Evolutionary conservation across 345 rosid species (phyloP).

Genomic region (Aquilaria malaccensis): DNA sequence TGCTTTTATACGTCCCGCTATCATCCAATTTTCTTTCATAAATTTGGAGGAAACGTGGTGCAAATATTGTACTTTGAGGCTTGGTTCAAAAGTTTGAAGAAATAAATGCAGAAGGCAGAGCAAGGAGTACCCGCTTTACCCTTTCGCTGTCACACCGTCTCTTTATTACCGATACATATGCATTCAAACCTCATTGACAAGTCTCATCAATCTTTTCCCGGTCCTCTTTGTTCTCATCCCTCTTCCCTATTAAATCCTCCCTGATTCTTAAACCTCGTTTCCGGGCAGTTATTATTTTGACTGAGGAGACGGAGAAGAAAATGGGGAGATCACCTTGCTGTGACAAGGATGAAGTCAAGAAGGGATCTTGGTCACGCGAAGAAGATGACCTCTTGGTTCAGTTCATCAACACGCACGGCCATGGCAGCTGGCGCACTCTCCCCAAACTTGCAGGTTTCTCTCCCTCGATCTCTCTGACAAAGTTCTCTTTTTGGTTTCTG

Average conservation of each 20-base stretch:
- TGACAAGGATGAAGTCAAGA: slow-evolving; percentile 23
- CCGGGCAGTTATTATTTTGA: neutral
- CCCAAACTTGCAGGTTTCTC: slow-evolving; percentile 27
- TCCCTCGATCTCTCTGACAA: neutral
- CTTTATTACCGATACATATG: no score
- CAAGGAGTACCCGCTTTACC: neutral
- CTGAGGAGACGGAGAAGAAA: neutral
- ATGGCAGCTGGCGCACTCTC: slow-evolving; percentile 29
- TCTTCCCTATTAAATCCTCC: neutral
- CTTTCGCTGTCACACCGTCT: no score
- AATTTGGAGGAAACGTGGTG: neutral
- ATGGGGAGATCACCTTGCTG: slow-evolving; percentile 33
- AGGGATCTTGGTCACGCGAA: slow-evolving; percentile 32
- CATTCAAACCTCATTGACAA: slow-evolving; percentile 3
- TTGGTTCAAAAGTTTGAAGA: neutral
- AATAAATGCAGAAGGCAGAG: neutral
- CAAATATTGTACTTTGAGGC: neutral
- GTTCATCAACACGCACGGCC: slow-evolving; percentile 27
- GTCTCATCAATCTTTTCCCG: neutral
- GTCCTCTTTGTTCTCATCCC: neutral
- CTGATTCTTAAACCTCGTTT: neutral
- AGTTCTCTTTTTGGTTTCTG: neutral
- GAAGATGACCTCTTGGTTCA: slow-evolving; percentile 30
- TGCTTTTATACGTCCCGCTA: neutral
- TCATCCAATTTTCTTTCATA: neutral